A percentile compares a stretch with the other conserved stretches of the same genome.
phyloP scores from a whole-genome alignment of 1,139 yeast species.

The Lodderomyces margitis region DNA sequence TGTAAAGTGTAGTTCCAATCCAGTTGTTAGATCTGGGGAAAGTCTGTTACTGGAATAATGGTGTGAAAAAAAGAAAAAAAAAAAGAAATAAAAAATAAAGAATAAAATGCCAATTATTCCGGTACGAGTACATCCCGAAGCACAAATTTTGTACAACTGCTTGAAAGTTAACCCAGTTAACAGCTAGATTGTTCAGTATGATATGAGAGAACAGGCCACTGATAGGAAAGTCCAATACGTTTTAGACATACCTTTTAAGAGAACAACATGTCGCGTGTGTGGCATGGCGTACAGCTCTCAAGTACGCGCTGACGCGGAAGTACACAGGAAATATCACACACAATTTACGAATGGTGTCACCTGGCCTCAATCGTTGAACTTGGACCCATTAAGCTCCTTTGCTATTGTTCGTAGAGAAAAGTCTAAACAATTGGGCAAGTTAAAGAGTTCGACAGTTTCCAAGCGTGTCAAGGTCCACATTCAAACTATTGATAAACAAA shows the following conservation, averaged over 20 bases:
- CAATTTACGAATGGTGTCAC: constrained; percentile 46
- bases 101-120: background rate
- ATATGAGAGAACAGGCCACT: constrained; percentile 1
- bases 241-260: constrained; percentile 12
- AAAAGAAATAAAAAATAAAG: constrained; percentile 3
- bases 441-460: constrained; percentile 6
- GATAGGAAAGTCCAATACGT: constrained; percentile 17
- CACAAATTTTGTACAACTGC: background rate
- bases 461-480: constrained; percentile 15
- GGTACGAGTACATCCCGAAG: background rate
- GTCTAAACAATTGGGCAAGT: constrained; percentile 1
- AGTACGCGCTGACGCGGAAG: constrained; percentile 40
- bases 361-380: constrained; percentile 30
- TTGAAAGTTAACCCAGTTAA: background rate
- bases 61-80: constrained; percentile 3
- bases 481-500: constrained; percentile 18
- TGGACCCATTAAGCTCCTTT: constrained; percentile 31
- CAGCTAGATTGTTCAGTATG: background rate
- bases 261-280: constrained; percentile 49
- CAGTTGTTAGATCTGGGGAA: constrained; percentile 3
- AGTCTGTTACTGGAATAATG: background rate
- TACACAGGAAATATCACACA: constrained; percentile 51
- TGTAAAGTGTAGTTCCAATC: too few relatives aligned
- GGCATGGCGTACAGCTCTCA: constrained; percentile 57
- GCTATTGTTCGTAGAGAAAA: constrained; percentile 8